Evolutionary conservation across 768 basidiomycete genomes (phyloP).

Genomic region (Austroboletus eburneus): DNA sequence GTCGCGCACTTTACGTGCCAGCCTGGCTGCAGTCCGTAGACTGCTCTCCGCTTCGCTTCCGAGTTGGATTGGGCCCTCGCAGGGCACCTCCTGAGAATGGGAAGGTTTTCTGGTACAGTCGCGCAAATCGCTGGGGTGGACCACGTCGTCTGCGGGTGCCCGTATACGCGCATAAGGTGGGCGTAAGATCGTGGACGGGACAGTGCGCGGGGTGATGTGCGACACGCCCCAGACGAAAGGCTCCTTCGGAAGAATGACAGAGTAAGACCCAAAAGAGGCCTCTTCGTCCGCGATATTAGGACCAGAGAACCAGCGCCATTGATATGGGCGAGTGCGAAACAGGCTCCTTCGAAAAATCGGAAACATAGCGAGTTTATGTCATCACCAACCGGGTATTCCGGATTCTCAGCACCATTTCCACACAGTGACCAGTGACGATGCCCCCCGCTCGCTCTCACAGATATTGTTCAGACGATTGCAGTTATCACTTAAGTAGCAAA

Average conservation of each 20-base stretch:
- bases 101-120: background rate
- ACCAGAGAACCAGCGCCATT: too few species aligned
- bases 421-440: too few species aligned
- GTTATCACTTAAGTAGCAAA: too few species aligned
- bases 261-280: slow-evolving; percentile 48
- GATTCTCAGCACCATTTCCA: too few species aligned
- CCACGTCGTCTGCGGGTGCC: slow-evolving; percentile 5
- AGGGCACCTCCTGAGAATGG: background rate
- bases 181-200: slow-evolving; percentile 51
- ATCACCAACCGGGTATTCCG: too few species aligned
- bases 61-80: slow-evolving; percentile 39
- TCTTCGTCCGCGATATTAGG: slow-evolving; percentile 10
- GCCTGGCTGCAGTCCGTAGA: slow-evolving; percentile 48
- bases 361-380: too few species aligned
- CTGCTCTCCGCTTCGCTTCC: slow-evolving; percentile 50
- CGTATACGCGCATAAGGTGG: slow-evolving; percentile 52
- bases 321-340: too few species aligned
- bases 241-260: slow-evolving; percentile 60
- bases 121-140: background rate
- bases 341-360: too few species aligned
- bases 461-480: too few species aligned
- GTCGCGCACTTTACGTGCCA: slow-evolving; percentile 55
- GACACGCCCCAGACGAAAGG: slow-evolving; percentile 61
- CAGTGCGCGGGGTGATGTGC: slow-evolving; percentile 52
- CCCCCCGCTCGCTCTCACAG: too few species aligned